Evolutionary conservation across 2,329 filamentous ascomycete species (phyloP), one percentile per base, ranked within the genome.

Genomic region (Zasmidium angulare): DNA sequence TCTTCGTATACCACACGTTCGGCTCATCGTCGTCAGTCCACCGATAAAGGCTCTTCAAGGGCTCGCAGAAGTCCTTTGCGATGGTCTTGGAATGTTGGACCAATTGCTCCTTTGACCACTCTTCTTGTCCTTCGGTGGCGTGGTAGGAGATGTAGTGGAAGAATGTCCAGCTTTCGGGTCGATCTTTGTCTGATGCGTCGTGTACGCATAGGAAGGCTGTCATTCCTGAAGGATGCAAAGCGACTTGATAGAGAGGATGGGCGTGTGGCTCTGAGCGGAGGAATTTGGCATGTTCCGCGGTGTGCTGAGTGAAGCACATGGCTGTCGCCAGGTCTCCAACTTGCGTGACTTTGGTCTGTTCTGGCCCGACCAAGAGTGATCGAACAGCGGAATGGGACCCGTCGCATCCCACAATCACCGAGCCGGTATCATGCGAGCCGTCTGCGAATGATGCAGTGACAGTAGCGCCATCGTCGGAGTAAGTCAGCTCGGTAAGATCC

Each of bases 351-450:
- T 51, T 29, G 31, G 55, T 50, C 46, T 29, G 20, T 4, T 56
- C 55, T 9, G 36, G 17, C 1, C 55, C 61, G 11, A 69, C 50
- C 7, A 67, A 54, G 3, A 62, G 53, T 4, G 20, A 43, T n/a
- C 68, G 62, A 1, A 70, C 65, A 2, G 54, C 47, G 3, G 68
- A 70, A 12, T 61, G 60, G 11, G 62, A 50, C 2, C 67, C 68
- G 56, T 70, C 68, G 31, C 56, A 60, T 19, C 68, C 68, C 11
- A 68, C 55, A 14, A 69, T n/a, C 17, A 66, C 52, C 3, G 57
- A 62, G 3, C 66, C 68, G 19, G 40, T 67, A 23, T 56, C 53
- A 17, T 53, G 48, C 1, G 53, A 46, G 17, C 61, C 62, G 46
- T 68, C 63, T 17, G 53, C 26, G 46, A 69, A 69, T 14, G 46